Evolutionary conservation across 352 stramenopile species (phyloP), one percentile per base, ranked within the genome.

Genomic region (Globisporangium yorkense): DNA sequence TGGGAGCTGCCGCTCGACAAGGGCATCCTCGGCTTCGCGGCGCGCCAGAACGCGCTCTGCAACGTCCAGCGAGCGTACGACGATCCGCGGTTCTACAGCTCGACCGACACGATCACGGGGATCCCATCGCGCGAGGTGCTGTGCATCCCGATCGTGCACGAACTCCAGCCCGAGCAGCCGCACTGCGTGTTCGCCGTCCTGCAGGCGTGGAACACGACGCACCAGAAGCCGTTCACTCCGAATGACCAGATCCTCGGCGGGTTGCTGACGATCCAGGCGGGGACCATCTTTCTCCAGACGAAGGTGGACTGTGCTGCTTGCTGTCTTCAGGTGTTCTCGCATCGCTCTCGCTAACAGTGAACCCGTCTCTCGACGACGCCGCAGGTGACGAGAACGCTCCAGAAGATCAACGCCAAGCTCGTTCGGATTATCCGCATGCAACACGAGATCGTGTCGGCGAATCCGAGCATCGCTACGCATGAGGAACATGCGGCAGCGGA

Each of bases 1-100:
- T 87, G 79, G 70, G 79, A 89, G 47, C 49, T 92, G 39, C 82
- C 82, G 5, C 65, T 87, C 3, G 82, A 92, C 56, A 89, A 89
- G 47, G 79, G 79, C 41, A 85, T 92, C 49, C 43, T 80, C 5
- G 79, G 79, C 12, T 80, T 81, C 41, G 65, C 79, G 0, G 76
- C 71, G 9, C 63, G 72, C 0, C 72, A 82, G 37, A 88, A 87
- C 54, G 40, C 53, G 39, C 55, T 89, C 9, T 87, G 77, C 55
- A 89, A 89, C 41, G 71, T 89, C 8, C 66, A 60, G 18, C 76
- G 72, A 8, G 79, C 82, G 12, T 89, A 88, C 54, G 82, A 92
- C 24, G 82, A 92, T 31, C 68, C 82, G 2, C 75, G 80, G 0
- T 92, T 89, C 59, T 89, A 84, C 56, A 92, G 82, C 60, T 68